Evolutionary conservation across 495 filamentous ascomycete genomes (phyloP).

Genomic region (Pseudoneurospora amorphoporcata): DNA sequence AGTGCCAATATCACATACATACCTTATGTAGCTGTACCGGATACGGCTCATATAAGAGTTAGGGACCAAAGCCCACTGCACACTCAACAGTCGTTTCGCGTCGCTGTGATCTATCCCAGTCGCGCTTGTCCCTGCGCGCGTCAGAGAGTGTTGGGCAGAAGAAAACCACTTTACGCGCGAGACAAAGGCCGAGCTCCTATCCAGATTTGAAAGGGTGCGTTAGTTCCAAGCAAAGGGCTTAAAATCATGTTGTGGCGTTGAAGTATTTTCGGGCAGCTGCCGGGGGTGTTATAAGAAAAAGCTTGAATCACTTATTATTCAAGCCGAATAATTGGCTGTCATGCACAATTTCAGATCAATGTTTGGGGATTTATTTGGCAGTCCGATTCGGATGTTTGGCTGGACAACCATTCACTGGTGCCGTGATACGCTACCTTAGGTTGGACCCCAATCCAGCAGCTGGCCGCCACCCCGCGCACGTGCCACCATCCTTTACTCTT

Average conservation of each 20-base stretch:
- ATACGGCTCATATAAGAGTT: background rate
- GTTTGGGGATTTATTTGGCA: background rate
- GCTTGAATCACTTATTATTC: background rate
- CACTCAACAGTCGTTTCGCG: background rate
- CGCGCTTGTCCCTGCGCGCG: background rate
- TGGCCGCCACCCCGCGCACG: background rate
- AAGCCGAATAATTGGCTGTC: background rate
- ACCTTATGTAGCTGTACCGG: background rate
- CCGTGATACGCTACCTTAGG: background rate
- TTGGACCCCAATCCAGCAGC: background rate
- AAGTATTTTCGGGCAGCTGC: background rate
- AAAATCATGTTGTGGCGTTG: background rate
- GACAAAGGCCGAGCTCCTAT: background rate
- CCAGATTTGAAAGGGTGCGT: background rate
- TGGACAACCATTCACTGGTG: background rate
- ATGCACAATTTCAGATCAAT: background rate
- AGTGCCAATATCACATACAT: background rate
- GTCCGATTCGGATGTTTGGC: background rate
- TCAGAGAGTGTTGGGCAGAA: background rate
- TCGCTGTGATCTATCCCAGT: background rate
- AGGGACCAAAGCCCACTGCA: background rate
- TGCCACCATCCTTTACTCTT: background rate
- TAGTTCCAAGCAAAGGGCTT: background rate
- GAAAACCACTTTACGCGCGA: background rate
- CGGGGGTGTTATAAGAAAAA: background rate